A percentile compares a stretch with the other conserved stretches of the same genome.
These are phyloP conservation scores for Vitis hybrid DNA, from an alignment of 177 flowering plant genomes.

Conservation along the genomic window DNA sequence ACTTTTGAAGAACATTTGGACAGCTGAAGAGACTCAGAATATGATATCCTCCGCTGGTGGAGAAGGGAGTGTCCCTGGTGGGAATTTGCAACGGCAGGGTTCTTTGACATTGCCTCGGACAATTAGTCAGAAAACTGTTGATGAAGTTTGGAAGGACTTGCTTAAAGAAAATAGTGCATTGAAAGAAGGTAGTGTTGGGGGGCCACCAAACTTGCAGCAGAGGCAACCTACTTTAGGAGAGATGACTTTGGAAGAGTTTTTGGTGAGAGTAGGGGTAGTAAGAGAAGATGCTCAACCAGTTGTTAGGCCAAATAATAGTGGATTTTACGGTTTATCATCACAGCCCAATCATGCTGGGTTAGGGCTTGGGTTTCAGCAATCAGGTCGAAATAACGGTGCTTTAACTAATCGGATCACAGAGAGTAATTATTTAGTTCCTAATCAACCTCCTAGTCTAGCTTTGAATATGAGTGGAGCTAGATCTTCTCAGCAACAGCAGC, in stretches of 20 bases:
- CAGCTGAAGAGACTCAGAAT: slow-evolving; percentile 42
- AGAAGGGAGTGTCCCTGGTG: slow-evolving; percentile 22
- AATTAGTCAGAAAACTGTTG: slow-evolving; percentile 50
- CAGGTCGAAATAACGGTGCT: slow-evolving; percentile 11
- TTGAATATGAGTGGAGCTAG: slow-evolving; percentile 18
- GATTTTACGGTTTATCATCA: slow-evolving; percentile 23
- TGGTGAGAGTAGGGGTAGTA: slow-evolving; percentile 44
- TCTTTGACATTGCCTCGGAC: slow-evolving; percentile 46
- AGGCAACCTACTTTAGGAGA: slow-evolving; percentile 49
- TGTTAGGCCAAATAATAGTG: slow-evolving; percentile 24
- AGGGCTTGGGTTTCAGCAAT: slow-evolving; percentile 29
- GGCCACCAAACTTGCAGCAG: slow-evolving; percentile 24
- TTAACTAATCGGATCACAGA: slow-evolving; percentile 6
- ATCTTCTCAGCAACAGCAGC: slow-evolving; percentile 27
- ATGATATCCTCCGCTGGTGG: slow-evolving; percentile 14
- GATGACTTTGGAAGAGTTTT: slow-evolving; percentile 51
- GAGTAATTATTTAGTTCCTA: slow-evolving; percentile 8
- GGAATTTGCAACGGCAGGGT: slow-evolving; percentile 48
- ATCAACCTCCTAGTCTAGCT: slow-evolving; percentile 17
- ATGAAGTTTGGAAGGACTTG: slow-evolving; percentile 49
- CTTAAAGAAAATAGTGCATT: slow-evolving; percentile 18
- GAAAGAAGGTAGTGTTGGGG: slow-evolving; percentile 8
- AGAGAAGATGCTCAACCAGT: slow-evolving; percentile 35
- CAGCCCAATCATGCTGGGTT: slow-evolving; percentile 14
- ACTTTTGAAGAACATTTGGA: slow-evolving; percentile 42